Base-by-base conservation (phyloP, 2,329 filamentous ascomycete species). In the Drechmeria coniospora region DNA sequence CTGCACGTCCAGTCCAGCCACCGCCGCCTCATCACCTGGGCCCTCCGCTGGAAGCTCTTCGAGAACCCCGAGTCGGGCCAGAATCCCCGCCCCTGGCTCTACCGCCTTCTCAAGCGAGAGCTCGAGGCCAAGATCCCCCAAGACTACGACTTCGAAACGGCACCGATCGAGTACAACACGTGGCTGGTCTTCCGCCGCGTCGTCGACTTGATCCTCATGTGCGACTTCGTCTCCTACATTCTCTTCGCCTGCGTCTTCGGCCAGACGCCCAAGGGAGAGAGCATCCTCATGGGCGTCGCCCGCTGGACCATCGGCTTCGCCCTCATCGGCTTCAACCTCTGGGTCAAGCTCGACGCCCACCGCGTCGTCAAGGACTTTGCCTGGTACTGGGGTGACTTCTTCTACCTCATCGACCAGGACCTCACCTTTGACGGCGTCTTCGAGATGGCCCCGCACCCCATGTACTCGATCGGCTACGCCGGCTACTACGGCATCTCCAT, bases 341-440 rank as follows among this genome's bases (percentile, higher is more conserved):
- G 90, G 86, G 90, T 98, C 37, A 98, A 98, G 58, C 66, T 98
- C 36, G 90, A 98, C 54, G 90, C 90, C 13, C 90, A 98, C 54
- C 72, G 90, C 35, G 90, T 98, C 27, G 90, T 98, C 48, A 95
- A 95, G 56, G 90, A 98, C 56, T 98, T 86, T 58, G 90, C 90
- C 16, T 98, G 90, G 90, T 98, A 95, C 57, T 98, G 90, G 90
- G 90, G 90, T 35, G 90, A 98, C 55, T 95, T 95, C 58, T 98
- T 95, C 65, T 98, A 84, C 56, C 75, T 98, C 46, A 82, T 98
- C 51, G 90, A 98, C 55, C 86, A 95, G 57, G 83, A 93, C 48
- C 65, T 98, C 50, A 95, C 86, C 27, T 98, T 98, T 53, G 90
- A 98, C 49, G 90, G 90, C 31, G 90, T 98, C 36, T 98, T 95